Percentiles rank a stretch among this genome's conserved stretches.
These are phyloP conservation scores for Neonectria neomacrospora DNA, from an alignment of 2,329 filamentous ascomycete genomes.

Conservation along the genomic window DNA sequence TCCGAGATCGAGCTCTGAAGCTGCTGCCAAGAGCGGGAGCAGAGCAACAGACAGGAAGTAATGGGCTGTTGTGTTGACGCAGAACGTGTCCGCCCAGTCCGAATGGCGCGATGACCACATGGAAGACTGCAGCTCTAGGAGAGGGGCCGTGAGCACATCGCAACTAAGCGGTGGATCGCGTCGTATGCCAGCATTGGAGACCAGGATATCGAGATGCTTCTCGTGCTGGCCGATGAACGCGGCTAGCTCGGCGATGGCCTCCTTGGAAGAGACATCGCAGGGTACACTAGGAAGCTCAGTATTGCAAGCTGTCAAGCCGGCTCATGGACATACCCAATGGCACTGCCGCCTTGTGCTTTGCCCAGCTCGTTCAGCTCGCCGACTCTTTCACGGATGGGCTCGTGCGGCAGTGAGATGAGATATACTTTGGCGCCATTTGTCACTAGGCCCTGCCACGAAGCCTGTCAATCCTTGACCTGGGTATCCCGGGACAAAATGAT, in stretches of 20 bases:
- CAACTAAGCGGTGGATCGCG: conserved; percentile 57
- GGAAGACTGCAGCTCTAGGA: conserved; percentile 56
- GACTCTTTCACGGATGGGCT: conserved; percentile 53
- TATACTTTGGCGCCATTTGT: conserved; percentile 60
- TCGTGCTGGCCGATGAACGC: conserved; percentile 49
- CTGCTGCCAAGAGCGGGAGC: conserved; percentile 55
- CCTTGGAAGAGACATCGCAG: conserved; percentile 56
- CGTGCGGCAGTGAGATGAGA: conserved; percentile 53
- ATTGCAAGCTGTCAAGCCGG: background rate
- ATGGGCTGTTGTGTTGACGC: conserved; percentile 60
- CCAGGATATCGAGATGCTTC: conserved; percentile 57
- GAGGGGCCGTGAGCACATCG: conserved; percentile 54
- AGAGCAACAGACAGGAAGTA: conserved; percentile 61
- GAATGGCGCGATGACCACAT: conserved; percentile 57
- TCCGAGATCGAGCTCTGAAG: conserved; percentile 45
- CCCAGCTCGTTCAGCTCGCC: conserved; percentile 54
- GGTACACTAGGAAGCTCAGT: conserved; percentile 38
- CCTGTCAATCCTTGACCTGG: background rate
- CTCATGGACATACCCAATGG: conserved; percentile 48
- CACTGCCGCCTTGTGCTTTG: conserved; percentile 49
- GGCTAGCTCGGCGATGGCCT: conserved; percentile 51
- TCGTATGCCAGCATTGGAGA: conserved; percentile 62
- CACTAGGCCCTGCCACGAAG: conserved; percentile 51
- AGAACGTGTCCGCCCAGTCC: conserved; percentile 59
- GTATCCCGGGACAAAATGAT: background rate